Base-by-base conservation (phyloP, 495 filamentous ascomycete genomes). In the Podospora fimiseda region DNA sequence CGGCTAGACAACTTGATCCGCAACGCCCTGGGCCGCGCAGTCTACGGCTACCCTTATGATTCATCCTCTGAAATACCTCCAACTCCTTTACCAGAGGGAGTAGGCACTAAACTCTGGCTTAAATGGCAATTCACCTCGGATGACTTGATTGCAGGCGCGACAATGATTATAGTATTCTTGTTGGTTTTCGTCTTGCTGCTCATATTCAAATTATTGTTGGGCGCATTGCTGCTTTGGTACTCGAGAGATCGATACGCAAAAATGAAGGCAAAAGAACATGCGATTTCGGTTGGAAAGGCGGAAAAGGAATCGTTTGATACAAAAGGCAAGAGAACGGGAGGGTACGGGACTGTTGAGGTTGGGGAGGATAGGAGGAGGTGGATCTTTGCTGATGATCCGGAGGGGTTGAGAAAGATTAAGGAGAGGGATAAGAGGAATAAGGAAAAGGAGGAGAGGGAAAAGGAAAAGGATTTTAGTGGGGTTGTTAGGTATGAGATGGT, bases 401-500 rank as follows among this genome's bases (percentile, higher is more conserved):
- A 89, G 27, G 87, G 81, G 1, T 61, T 87, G 54, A 75, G 75
- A 54, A 77, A 78, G 54, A 65, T 87, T 55, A 81, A 83, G 60
- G 87, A 91, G 57, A 82, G 80, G 53, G 90, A 93, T 51, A 70
- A 67, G 50, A 71, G 59, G 54, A 70, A 59, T 30, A 72, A 72
- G 55, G 80, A 82, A 48, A 85, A 77, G 61, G 79, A 73, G 20
- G 77, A 72, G 43, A 77, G 79, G 60, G 74, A 79, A 52, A 67
- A 65, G 43, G 71, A 77, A 52, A 66, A 65, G 45, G 71, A 78
- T 61, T 63, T 79, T 66, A 83, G 82, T 14, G 76, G 80, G 52
- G 88, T 96, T 7, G 78, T 77, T 60, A 74, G 93, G 66, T 96
- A 96, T 75, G 86, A 84, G 60, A 95, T 97, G 93, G 82, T 86